phyloP scores from a whole-genome alignment of 805 yeast species.

The Starmerella bacillaris region DNA sequence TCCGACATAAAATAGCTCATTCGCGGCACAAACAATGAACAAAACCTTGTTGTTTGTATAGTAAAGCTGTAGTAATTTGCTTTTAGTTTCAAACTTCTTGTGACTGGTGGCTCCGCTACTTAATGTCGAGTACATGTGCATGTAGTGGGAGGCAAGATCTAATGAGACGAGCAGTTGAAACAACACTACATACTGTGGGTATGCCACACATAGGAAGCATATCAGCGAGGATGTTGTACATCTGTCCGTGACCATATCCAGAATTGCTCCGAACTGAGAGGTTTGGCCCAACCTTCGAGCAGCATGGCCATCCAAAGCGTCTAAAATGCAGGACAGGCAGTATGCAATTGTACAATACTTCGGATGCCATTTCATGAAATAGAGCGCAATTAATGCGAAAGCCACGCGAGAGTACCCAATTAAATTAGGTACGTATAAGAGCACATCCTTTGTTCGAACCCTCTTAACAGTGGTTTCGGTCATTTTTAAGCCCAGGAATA shows the following conservation, averaged over 20 bases:
- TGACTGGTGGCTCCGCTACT: conserved; percentile 65
- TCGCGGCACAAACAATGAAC: conserved; percentile 78
- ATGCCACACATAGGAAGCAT: conserved; percentile 64
- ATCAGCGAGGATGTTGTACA: conserved; percentile 91
- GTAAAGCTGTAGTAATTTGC: conserved; percentile 61
- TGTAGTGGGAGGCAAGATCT: conserved; percentile 76
- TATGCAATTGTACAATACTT: conserved; percentile 57
- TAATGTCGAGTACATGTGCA: conserved; percentile 95
- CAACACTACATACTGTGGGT: conserved; percentile 47
- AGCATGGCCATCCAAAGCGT: conserved; percentile 91
- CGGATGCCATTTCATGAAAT: conserved; percentile 73
- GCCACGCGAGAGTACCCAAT: conserved; percentile 78
- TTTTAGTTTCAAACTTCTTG: conserved; percentile 58
- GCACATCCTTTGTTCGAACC: conserved; percentile 30
- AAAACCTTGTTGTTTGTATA: conserved; percentile 71
- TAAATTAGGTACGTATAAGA: conserved; percentile 72
- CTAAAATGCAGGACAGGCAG: conserved; percentile 75
- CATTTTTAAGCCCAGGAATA: background rate
- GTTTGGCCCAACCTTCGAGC: conserved; percentile 82
- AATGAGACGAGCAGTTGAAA: conserved; percentile 77
- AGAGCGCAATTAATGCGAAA: conserved; percentile 63
- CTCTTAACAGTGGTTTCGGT: background rate
- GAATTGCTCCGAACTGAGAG: conserved; percentile 83
- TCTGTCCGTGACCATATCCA: conserved; percentile 97
- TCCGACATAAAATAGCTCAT: conserved; percentile 84